Evolutionary conservation across 345 rosid genomes (phyloP).

Genomic region (Boechera retrofracta): DNA sequence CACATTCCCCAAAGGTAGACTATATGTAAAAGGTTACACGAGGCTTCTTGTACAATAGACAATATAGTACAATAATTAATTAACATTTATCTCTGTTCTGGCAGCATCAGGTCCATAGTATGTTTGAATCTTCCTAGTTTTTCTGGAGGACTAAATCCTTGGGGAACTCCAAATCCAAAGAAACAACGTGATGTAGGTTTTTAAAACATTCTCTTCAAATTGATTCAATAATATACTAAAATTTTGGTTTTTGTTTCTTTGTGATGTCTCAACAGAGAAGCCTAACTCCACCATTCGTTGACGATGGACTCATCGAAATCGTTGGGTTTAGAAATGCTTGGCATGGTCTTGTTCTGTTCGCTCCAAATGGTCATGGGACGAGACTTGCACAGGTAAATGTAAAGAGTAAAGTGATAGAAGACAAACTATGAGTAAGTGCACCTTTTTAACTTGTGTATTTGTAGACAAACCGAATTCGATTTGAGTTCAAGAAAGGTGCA

Average conservation of each 20-base stretch:
- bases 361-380: slow-evolving; percentile 92
- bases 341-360: slow-evolving; percentile 84
- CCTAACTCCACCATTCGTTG: slow-evolving; percentile 83
- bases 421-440: neutral
- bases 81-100: neutral
- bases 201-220: slow-evolving; percentile 12
- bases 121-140: slow-evolving; percentile 95
- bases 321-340: slow-evolving; percentile 98
- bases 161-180: slow-evolving; percentile 79
- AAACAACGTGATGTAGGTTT: slow-evolving; percentile 56
- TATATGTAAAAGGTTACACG: neutral
- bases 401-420: neutral
- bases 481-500: slow-evolving; percentile 78
- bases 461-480: slow-evolving; percentile 70
- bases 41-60: neutral
- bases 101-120: slow-evolving; percentile 84
- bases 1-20: slow-evolving; percentile 55
- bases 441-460: neutral
- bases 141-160: slow-evolving; percentile 90
- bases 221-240: neutral
- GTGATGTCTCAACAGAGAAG: slow-evolving; percentile 57
- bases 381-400: slow-evolving; percentile 83
- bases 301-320: slow-evolving; percentile 78
- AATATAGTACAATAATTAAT: neutral
- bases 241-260: neutral